Base-by-base conservation (phyloP, 805 yeast genomes). In the Candida incommunis region DNA sequence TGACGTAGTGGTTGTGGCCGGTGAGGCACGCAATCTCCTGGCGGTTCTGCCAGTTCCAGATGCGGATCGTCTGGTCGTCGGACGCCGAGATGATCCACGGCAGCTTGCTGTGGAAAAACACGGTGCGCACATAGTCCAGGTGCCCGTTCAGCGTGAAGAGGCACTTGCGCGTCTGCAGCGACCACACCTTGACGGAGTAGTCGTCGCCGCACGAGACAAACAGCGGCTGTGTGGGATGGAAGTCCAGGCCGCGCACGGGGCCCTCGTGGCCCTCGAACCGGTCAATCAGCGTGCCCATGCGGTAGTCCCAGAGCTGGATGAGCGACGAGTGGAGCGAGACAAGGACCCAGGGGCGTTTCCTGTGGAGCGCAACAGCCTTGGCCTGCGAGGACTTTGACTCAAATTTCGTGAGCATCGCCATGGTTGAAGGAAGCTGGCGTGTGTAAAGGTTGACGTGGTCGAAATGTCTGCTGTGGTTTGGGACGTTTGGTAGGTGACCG, bases 21-120 rank as follows among this genome's bases (percentile, higher is more conserved):
- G 98, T 90, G 54, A 92, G 69, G 58, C 96, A 86, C 7, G 97
- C 97, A 58, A 92, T 82, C 58, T 92, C 97, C 62, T 87, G 90
- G 55, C 98, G 79, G 63, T 88, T 88, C 70, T 94, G 98, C 98
- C 98, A 92, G 68, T 92, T 94, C 99, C 99, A 92, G 53, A 92
- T 90, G 62, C 99, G 76, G 52, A 94, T 87, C 25, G 99, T 92
- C 67, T 92, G 98, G 70, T 92, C 99, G 65, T 92, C 99, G 41
- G 96, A 85, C 49, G 92, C 80, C 22, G 96, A 82, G 48, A 92
- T 77, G 59, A 92, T 83, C 98, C 98, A 92, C 5, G 99, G 99
- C 61, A 92, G 71, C 62, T 87, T 96, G 56, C 78, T 82, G 68
- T 92, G 99, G 76, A 92, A 92, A 52, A 78, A 83, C 21, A 86